phyloP scores from a whole-genome alignment of 164 flowering plant genomes.

The Liriodendron chinense region DNA sequence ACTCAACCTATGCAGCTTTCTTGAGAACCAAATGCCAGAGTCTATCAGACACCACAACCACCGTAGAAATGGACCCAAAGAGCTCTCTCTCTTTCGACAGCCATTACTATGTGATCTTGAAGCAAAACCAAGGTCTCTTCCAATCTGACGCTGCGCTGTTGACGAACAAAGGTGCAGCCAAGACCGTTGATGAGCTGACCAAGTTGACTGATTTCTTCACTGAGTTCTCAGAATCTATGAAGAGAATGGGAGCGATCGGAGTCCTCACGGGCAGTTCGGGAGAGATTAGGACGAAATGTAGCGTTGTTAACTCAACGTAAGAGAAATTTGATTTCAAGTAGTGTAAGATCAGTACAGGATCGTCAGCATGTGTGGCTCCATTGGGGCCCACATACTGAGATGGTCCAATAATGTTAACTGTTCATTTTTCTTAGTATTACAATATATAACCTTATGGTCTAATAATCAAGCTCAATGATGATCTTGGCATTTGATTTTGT shows the following conservation, averaged over 20 bases:
- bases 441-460: too few species aligned
- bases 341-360: too few species aligned
- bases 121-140: constrained; percentile 40
- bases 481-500: too few species aligned
- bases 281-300: constrained; percentile 30
- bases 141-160: constrained; percentile 57
- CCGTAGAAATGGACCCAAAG: constrained; percentile 50
- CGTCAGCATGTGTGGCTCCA: too few species aligned
- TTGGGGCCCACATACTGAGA: too few species aligned
- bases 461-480: too few species aligned
- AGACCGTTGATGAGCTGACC: constrained; percentile 18
- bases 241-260: constrained; percentile 25
- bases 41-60: constrained; percentile 22
- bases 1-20: constrained; percentile 36
- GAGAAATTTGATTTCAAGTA: neutral
- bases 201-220: constrained; percentile 23
- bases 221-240: constrained; percentile 23
- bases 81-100: constrained; percentile 37
- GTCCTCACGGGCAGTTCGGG: constrained; percentile 27
- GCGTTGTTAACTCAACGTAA: constrained; percentile 9
- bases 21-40: constrained; percentile 37
- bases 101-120: constrained; percentile 30
- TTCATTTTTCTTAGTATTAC: too few species aligned
- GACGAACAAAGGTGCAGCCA: constrained; percentile 17
- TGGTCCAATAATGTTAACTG: too few species aligned